A percentile compares a stretch with the other conserved stretches of the same genome.
Conservation (phyloP, 1,284 basidiomycete species). For the Sutorius eximius region DNA sequence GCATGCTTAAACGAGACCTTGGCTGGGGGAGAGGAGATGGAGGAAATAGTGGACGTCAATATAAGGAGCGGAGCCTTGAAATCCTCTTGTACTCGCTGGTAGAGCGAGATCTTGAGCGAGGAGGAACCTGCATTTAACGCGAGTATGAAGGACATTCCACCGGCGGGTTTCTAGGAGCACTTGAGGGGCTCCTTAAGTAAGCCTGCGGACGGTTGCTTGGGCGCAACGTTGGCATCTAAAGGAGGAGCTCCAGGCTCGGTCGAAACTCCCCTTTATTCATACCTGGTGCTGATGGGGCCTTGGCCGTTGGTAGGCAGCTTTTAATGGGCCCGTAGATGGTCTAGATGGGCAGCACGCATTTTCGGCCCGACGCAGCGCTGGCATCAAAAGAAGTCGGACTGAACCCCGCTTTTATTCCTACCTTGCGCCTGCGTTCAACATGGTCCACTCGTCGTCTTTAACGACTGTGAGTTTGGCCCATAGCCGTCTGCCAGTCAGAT, state of each 20-base stretch:
- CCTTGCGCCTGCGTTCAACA: neutral
- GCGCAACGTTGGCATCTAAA: neutral
- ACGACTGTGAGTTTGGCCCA: neutral
- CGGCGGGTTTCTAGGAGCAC: neutral
- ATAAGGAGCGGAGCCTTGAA: constrained; percentile 42
- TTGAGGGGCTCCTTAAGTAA: neutral
- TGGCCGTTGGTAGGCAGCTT: no score
- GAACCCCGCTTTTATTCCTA: neutral
- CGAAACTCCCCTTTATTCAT: no score
- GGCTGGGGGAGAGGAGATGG: constrained; percentile 57
- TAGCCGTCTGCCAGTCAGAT: neutral
- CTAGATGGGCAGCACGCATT: no score
- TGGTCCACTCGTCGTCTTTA: neutral
- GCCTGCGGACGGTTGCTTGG: neutral
- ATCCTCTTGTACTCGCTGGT: constrained; percentile 29
- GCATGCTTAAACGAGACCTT: constrained; percentile 46
- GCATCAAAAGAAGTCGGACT: neutral
- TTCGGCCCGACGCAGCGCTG: neutral
- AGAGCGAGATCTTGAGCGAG: constrained; percentile 76
- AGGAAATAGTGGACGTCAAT: constrained; percentile 51
- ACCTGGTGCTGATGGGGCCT: no score
- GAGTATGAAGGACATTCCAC: constrained; percentile 48
- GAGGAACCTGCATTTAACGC: constrained; percentile 73
- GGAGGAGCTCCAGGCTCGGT: no score
- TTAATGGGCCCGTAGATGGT: no score